phyloP scores from a whole-genome alignment of 805 yeast species.

The Saturnispora kantuleensis region DNA sequence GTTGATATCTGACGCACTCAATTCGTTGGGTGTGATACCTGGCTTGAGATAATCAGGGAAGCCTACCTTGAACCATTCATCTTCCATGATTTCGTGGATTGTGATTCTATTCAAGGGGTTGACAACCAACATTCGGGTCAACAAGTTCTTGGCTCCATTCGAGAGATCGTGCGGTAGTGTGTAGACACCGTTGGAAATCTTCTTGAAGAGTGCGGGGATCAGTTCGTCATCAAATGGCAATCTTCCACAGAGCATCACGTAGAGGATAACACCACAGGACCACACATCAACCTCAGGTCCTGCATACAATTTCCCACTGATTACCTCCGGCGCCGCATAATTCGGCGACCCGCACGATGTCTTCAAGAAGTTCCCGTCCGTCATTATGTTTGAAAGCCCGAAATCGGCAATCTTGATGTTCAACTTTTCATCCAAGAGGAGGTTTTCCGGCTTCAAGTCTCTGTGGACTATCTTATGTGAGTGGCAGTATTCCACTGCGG shows the following conservation, averaged over 20 bases:
- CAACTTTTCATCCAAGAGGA: conserved; percentile 77
- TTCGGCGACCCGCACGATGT: conserved; percentile 96
- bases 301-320: conserved; percentile 87
- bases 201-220: conserved; percentile 88
- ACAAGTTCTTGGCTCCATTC: conserved; percentile 71
- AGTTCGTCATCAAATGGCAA: conserved; percentile 94
- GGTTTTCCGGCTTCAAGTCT: conserved; percentile 92
- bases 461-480: conserved; percentile 94
- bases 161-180: conserved; percentile 81
- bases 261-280: conserved; percentile 92
- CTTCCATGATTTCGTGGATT: conserved; percentile 84
- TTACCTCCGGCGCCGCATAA: conserved; percentile 96
- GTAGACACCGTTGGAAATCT: conserved; percentile 87
- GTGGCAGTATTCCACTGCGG: conserved; percentile 95
- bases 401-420: conserved; percentile 96
- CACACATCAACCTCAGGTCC: conserved; percentile 98
- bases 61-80: conserved; percentile 82
- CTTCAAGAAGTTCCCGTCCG: conserved; percentile 91
- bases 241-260: conserved; percentile 93
- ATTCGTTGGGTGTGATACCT: conserved; percentile 28
- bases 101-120: conserved; percentile 91
- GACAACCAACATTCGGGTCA: conserved; percentile 87
- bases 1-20: conserved; percentile 40
- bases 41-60: conserved; percentile 74
- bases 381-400: conserved; percentile 91